Conservation (phyloP, 2,329 filamentous ascomycete species). For the Apiospora pterosperma region DNA sequence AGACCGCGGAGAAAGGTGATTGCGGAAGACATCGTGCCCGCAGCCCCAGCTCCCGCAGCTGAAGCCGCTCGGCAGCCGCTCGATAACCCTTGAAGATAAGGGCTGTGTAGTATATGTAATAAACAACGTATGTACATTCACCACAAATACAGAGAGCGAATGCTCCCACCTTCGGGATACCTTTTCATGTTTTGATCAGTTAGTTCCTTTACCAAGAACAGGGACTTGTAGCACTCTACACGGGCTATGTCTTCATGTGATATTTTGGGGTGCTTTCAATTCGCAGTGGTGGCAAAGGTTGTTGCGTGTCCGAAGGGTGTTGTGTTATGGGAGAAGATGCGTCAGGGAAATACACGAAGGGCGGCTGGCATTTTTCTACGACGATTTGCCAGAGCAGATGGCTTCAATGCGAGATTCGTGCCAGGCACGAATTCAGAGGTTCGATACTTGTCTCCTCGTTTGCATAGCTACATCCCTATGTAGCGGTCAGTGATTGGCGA, state of each 20-base stretch:
- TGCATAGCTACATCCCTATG: neutral
- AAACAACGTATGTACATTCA: neutral
- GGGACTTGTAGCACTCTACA: neutral
- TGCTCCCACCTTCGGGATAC: neutral
- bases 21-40: conserved; percentile 29
- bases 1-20: conserved; percentile 68
- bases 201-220: neutral
- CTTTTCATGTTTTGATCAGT: neutral
- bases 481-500: neutral
- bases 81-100: neutral
- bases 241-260: neutral
- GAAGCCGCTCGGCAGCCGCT: neutral
- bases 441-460: neutral
- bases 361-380: neutral
- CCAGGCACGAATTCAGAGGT: neutral
- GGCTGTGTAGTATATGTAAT: neutral
- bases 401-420: neutral
- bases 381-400: neutral
- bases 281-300: too few relatives aligned
- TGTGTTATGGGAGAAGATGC: neutral
- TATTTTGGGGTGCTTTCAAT: neutral
- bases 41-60: neutral
- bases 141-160: neutral
- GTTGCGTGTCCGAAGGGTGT: neutral
- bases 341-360: neutral